Conservation (phyloP, 1,284 basidiomycete species). For the Cryptococcus sp. region DNA sequence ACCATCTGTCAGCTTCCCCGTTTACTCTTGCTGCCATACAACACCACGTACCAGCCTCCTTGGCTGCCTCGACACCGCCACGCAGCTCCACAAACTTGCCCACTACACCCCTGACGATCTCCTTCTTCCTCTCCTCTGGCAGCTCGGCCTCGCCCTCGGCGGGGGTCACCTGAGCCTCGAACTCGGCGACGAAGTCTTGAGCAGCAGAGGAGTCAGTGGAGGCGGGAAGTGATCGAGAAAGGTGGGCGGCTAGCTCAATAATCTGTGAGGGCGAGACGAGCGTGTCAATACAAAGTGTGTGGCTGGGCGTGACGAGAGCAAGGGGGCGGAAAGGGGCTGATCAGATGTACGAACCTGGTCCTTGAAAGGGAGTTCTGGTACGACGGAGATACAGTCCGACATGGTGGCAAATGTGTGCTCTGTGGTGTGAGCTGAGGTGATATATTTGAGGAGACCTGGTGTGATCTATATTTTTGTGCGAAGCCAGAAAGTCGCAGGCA, state of each 20-base stretch:
- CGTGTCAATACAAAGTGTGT: neutral
- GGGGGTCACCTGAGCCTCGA: conserved; percentile 58
- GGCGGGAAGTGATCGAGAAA: conserved; percentile 64
- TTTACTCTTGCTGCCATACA: neutral
- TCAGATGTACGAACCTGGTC: conserved; percentile 62
- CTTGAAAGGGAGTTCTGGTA: conserved; percentile 81
- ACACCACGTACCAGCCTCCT: conserved; percentile 40
- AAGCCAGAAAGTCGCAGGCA: neutral
- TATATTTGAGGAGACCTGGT: neutral
- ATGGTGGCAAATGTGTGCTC: conserved; percentile 25
- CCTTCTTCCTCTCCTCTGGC: conserved; percentile 53
- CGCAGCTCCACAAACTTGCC: conserved; percentile 36
- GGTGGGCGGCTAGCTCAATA: conserved; percentile 72
- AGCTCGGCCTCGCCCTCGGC: conserved; percentile 59
- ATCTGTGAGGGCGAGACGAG: conserved; percentile 54
- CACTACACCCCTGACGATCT: conserved; percentile 38
- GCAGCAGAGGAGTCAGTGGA: conserved; percentile 60
- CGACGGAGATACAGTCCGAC: conserved; percentile 76
- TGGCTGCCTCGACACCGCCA: conserved; percentile 43
- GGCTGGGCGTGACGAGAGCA: neutral
- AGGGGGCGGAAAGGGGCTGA: neutral
- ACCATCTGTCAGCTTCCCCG: neutral
- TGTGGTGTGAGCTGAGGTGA: neutral
- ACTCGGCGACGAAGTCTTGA: conserved; percentile 64
- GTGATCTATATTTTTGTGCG: neutral